Conservation (phyloP, 768 basidiomycete genomes). For the Xerocomellus chrysenteron region DNA sequence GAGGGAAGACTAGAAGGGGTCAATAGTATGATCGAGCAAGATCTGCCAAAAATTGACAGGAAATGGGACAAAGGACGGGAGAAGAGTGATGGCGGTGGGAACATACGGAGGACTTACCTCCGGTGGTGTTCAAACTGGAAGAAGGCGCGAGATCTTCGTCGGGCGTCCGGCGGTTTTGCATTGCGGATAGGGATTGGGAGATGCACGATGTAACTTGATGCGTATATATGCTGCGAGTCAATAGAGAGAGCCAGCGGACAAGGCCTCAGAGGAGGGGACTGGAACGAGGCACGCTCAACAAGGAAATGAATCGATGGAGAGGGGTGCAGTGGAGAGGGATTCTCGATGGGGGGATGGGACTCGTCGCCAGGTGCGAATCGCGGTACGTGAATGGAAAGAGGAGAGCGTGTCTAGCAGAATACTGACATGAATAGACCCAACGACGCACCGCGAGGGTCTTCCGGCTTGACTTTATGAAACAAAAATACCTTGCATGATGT, state of each 20-base stretch:
- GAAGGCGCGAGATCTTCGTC: conserved; percentile 13
- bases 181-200: conserved; percentile 14
- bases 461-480: background rate
- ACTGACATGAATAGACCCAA: background rate
- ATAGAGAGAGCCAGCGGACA: background rate
- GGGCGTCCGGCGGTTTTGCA: conserved; percentile 23
- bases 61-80: conserved; percentile 5
- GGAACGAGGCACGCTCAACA: background rate
- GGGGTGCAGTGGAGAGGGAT: conserved; percentile 1
- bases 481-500: background rate
- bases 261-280: background rate
- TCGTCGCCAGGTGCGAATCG: conserved; percentile 12
- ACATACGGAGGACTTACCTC: conserved; percentile 27
- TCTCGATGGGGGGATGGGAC: conserved; percentile 7
- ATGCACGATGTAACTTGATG: background rate
- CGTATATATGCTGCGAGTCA: conserved; percentile 2
- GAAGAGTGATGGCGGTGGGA: conserved; percentile 9
- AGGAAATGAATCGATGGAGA: conserved; percentile 1
- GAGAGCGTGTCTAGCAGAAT: background rate
- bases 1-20: background rate
- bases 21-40: conserved; percentile 10
- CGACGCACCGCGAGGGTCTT: background rate
- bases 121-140: conserved; percentile 16
- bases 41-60: conserved; percentile 12
- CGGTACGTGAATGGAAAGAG: conserved; percentile 5